Evolutionary conservation across 257 asterid species (phyloP).

Genomic region (Gentiana dahurica): DNA sequence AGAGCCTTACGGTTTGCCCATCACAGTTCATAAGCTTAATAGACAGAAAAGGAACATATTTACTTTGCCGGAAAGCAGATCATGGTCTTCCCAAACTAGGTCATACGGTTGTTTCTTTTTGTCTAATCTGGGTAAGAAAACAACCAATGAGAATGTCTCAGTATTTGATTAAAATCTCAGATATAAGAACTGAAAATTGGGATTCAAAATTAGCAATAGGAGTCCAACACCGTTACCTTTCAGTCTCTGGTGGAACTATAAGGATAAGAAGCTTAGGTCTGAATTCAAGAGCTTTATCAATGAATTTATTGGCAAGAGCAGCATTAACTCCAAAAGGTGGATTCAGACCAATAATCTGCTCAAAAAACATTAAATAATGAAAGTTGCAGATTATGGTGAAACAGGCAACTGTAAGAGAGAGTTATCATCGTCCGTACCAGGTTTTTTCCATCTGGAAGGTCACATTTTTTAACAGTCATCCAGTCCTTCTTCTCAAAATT

Average conservation of each 20-base stretch:
- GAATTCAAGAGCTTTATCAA: conserved; percentile 76
- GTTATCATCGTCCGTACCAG: conserved; percentile 53
- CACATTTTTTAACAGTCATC: conserved; percentile 44
- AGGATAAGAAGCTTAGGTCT: conserved; percentile 87
- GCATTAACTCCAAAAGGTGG: conserved; percentile 90
- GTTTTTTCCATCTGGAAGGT: conserved; percentile 58
- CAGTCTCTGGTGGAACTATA: conserved; percentile 65
- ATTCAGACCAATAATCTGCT: conserved; percentile 89
- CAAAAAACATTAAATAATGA: conserved; percentile 9
- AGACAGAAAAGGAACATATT: too few relatives aligned
- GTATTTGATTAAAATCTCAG: background rate
- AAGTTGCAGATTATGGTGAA: conserved; percentile 6
- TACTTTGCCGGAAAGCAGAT: too few relatives aligned
- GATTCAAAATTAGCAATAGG: background rate
- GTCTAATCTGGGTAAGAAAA: conserved; percentile 53
- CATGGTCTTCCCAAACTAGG: conserved; percentile 77
- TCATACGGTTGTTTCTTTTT: conserved; percentile 39
- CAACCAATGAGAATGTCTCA: conserved; percentile 2
- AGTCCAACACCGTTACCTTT: conserved; percentile 28
- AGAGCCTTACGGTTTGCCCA: too few relatives aligned
- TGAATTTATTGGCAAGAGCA: conserved; percentile 60
- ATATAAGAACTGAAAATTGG: background rate
- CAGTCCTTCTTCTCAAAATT: conserved; percentile 83
- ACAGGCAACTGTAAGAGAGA: conserved; percentile 11
- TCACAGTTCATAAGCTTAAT: too few relatives aligned